These are phyloP conservation scores for Coniochaeta ligniaria DNA, from an alignment of 2,329 filamentous ascomycete genomes.

Conservation along the genomic window DNA sequence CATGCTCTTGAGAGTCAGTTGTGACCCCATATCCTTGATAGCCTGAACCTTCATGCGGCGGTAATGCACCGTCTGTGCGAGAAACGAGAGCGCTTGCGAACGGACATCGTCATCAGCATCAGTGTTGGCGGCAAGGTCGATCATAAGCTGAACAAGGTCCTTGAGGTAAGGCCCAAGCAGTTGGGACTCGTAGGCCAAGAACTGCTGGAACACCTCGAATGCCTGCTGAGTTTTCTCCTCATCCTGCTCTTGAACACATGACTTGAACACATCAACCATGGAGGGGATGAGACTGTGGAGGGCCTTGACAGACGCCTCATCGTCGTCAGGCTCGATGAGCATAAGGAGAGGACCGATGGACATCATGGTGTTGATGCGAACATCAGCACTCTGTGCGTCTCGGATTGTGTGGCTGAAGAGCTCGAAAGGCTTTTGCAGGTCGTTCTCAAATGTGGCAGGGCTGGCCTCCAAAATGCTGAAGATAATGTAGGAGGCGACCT, in stretches of 20 bases:
- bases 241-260: constrained; percentile 69
- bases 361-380: constrained; percentile 89
- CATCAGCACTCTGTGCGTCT: constrained; percentile 84
- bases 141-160: constrained; percentile 90
- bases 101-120: constrained; percentile 77
- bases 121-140: constrained; percentile 72
- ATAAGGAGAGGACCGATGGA: constrained; percentile 83
- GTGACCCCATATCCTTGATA: constrained; percentile 74
- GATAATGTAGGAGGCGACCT: constrained; percentile 88
- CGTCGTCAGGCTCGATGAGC: constrained; percentile 82
- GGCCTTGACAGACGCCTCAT: constrained; percentile 61
- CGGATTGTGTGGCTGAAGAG: constrained; percentile 83
- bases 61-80: constrained; percentile 87
- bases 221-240: constrained; percentile 85
- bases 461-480: constrained; percentile 87
- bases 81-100: constrained; percentile 84
- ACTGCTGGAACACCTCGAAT: constrained; percentile 95
- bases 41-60: constrained; percentile 93
- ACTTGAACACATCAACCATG: constrained; percentile 87
- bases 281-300: constrained; percentile 77
- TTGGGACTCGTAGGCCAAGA: constrained; percentile 81
- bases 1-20: constrained; percentile 81
- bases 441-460: constrained; percentile 75
- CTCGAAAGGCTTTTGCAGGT: constrained; percentile 70
- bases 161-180: constrained; percentile 80